Conservation (phyloP, 345 rosid species). For the Leavenworthia alabamica region DNA sequence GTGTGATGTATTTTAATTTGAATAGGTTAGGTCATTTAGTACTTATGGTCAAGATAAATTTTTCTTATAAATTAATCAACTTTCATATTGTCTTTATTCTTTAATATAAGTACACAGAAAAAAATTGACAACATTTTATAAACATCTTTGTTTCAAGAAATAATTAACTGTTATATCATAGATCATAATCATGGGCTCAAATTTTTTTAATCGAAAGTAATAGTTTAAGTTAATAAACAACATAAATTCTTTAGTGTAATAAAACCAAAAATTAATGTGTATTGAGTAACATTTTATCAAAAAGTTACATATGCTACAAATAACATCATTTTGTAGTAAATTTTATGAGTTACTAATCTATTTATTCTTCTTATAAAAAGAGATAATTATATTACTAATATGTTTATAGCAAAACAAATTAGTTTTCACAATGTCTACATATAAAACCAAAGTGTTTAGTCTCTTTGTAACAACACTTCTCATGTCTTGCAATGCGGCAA, state of each 20-base stretch:
- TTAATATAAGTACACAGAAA: not conserved
- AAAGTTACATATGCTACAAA: not conserved
- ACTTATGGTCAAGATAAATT: not conserved
- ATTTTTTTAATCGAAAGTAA: too few relatives aligned
- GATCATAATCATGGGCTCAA: not conserved
- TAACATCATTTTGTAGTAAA: not conserved
- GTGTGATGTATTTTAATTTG: not conserved
- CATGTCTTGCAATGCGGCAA: not conserved
- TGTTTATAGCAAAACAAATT: not conserved
- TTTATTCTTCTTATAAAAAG: not conserved
- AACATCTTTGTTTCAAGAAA: not conserved
- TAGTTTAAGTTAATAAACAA: not conserved
- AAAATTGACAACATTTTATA: not conserved
- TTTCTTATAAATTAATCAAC: not conserved
- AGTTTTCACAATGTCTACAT: not conserved
- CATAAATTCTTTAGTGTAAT: not conserved
- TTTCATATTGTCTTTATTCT: not conserved
- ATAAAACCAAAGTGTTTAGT: not conserved
- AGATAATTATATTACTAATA: too few relatives aligned
- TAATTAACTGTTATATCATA: not conserved
- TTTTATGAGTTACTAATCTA: not conserved
- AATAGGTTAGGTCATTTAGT: not conserved
- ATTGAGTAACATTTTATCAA: not conserved
- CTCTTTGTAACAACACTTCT: not conserved
- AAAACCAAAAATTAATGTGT: not conserved